Evolutionary conservation across 2,329 filamentous ascomycete genomes (phyloP), one percentile per base, ranked within the genome.

Genomic region (Venturia nashicola): DNA sequence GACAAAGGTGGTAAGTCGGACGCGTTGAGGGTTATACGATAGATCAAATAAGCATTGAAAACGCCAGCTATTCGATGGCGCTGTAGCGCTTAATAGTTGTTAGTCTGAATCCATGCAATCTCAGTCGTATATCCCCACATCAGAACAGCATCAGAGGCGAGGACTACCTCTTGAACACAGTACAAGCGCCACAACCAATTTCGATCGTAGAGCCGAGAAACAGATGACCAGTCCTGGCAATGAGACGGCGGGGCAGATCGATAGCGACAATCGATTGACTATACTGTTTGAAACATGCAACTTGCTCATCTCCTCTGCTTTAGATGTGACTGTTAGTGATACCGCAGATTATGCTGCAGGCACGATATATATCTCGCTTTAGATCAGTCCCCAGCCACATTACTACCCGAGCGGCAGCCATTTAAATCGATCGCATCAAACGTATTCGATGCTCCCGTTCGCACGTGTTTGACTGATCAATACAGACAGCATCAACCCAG

Each of bases 401-500:
- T 2, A 67, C 42, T 8, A 65, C 63, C 14, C 32, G 44, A 11
- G 5, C 14, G 0, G 62, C 63, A 2, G 18, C 7, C 59, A 55
- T 51, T 32, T 65, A 65, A 2, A 67, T 43, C 6, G 27, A 32
- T 7, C 63, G 3, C 66, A 67, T 67, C 36, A 61, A 42, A 16
- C 59, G 44, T 2, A 67, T 65, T 62, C 66, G 65, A 27, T 62
- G 60, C 5, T 54, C 42, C 4, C 61, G 40, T 42, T 67, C 66
- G 5, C 14, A 1, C 18, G 2, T 6, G 36, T 65, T 54, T 4
- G 18, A 32, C 59, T 65, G 66, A 39, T 67, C 61, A 46, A 67
- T 67, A 34, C 66, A 66, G 1, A 67, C 42, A 3, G 63, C 65
- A 34, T 67, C 66, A 3, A 61, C 63, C 66, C 66, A 67, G 4